Evolutionary conservation across 129 eudicot species (phyloP).

Genomic region (Smallanthus sonchifolius): DNA sequence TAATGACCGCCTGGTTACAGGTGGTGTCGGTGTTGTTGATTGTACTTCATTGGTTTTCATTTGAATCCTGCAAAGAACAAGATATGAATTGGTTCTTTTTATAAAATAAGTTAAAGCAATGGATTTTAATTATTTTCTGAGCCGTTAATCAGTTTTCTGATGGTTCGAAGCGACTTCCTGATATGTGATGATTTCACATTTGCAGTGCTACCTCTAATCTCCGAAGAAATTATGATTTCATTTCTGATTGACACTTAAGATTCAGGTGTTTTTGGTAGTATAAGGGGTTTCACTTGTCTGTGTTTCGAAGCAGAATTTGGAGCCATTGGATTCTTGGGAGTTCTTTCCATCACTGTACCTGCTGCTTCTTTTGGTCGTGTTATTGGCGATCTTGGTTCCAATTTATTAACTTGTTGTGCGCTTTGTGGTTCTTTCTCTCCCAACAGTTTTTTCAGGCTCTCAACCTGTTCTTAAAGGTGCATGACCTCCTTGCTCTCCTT

Average conservation of each 20-base stretch:
- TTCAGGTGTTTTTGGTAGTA: slow-evolving; percentile 8
- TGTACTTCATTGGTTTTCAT: slow-evolving; percentile 44
- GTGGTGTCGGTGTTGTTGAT: slow-evolving; percentile 33
- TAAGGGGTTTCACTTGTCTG: slow-evolving; percentile 6
- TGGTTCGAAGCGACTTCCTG: slow-evolving; percentile 9
- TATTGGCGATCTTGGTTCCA: slow-evolving; percentile 3
- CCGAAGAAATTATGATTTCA: slow-evolving; percentile 6
- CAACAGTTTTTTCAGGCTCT: slow-evolving; percentile 57
- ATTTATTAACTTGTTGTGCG: slow-evolving; percentile 16
- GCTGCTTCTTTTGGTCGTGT: background rate
- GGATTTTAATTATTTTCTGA: background rate
- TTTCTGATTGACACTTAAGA: slow-evolving; percentile 10
- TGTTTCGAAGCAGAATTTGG: background rate
- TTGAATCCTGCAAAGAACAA: slow-evolving; percentile 49
- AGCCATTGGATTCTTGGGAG: slow-evolving; percentile 2
- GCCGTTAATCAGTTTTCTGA: slow-evolving; percentile 2
- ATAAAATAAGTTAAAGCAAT: background rate
- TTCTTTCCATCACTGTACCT: background rate
- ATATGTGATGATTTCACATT: slow-evolving; percentile 5
- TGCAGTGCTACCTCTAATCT: slow-evolving; percentile 2
- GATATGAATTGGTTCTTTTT: background rate
- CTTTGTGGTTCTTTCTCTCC: slow-evolving; percentile 42
- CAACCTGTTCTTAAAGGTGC: slow-evolving; percentile 79
- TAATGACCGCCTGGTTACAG: slow-evolving; percentile 47
- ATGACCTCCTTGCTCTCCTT: slow-evolving; percentile 68